A percentile compares a stretch with the other conserved stretches of the same genome.
Evolutionary conservation across 805 yeast genomes (phyloP).

Genomic region (Cyberlindnera euphorbiae): DNA sequence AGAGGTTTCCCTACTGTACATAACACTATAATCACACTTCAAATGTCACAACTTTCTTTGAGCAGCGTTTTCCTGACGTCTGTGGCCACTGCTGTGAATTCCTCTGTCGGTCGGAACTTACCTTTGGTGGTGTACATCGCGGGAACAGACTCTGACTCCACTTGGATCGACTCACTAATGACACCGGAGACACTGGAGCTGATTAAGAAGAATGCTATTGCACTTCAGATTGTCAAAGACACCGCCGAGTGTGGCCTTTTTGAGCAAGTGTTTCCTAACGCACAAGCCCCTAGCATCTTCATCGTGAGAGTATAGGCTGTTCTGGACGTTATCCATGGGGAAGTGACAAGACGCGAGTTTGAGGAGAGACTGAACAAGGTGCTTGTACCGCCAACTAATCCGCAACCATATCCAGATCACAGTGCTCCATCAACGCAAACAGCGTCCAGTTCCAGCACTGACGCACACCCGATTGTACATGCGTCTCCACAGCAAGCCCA

Average conservation of each 20-base stretch:
- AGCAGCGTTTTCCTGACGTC: conserved; percentile 22
- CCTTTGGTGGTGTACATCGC: conserved; percentile 39
- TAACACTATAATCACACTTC: background rate
- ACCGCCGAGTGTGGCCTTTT: conserved; percentile 44
- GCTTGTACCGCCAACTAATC: background rate
- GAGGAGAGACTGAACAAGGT: conserved; percentile 23
- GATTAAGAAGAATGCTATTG: conserved; percentile 30
- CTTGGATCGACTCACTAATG: conserved; percentile 22
- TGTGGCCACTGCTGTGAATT: conserved; percentile 36
- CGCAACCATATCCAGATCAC: conserved; percentile 1
- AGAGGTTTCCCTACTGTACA: no score
- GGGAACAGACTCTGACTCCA: conserved; percentile 14
- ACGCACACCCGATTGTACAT: conserved; percentile 1
- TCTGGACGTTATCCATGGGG: conserved; percentile 37
- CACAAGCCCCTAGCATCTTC: conserved; percentile 51
- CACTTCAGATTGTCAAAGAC: conserved; percentile 36
- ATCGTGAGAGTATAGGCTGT: conserved; percentile 46
- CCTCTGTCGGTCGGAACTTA: conserved; percentile 31
- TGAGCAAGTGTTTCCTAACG: conserved; percentile 50
- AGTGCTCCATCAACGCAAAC: background rate
- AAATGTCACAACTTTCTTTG: conserved; percentile 11
- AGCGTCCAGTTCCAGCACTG: conserved; percentile 7
- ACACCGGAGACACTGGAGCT: conserved; percentile 13
- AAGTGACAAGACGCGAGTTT: conserved; percentile 26
- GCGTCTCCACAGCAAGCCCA: background rate